Conservation (phyloP, 23 red algal species). For the Pyropia haitanensis region DNA sequence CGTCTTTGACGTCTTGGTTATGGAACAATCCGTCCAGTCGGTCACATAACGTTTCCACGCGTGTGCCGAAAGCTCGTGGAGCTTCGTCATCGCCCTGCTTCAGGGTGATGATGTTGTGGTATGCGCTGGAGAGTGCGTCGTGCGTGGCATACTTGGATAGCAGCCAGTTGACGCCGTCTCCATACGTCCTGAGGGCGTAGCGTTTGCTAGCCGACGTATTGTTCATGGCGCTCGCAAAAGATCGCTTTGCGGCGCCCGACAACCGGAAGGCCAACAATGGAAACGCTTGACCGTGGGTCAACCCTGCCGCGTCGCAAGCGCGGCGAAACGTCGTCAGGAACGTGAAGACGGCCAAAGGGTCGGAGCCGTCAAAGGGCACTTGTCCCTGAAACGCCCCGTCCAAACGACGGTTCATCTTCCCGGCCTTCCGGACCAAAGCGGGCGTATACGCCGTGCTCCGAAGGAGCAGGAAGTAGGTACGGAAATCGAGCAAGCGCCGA, state of each 20-base stretch:
- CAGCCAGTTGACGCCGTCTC: constrained; percentile 9
- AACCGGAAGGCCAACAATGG: constrained; percentile 7
- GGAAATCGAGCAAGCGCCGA: too few relatives aligned
- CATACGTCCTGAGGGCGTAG: neutral
- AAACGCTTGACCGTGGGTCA: constrained; percentile 17
- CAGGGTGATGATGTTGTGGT: neutral
- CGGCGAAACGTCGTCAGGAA: constrained; percentile 1
- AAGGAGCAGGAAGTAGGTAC: too few relatives aligned
- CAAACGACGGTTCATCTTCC: too few relatives aligned
- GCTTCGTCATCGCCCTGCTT: constrained; percentile 1
- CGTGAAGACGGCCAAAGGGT: constrained; percentile 8
- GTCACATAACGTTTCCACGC: constrained; percentile 3
- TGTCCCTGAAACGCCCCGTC: neutral
- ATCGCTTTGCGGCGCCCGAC: neutral
- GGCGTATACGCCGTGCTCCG: too few relatives aligned
- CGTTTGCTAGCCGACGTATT: neutral
- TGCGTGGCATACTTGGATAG: constrained; percentile 9
- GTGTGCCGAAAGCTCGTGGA: constrained; percentile 1
- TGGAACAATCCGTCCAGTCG: neutral
- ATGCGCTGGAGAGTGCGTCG: neutral
- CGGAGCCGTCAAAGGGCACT: neutral
- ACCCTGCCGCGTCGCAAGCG: neutral
- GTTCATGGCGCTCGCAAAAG: neutral
- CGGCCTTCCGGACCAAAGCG: too few relatives aligned
- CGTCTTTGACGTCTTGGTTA: neutral